Base-by-base conservation (phyloP, 495 filamentous ascomycete genomes). In the Aspergillus diversus region DNA sequence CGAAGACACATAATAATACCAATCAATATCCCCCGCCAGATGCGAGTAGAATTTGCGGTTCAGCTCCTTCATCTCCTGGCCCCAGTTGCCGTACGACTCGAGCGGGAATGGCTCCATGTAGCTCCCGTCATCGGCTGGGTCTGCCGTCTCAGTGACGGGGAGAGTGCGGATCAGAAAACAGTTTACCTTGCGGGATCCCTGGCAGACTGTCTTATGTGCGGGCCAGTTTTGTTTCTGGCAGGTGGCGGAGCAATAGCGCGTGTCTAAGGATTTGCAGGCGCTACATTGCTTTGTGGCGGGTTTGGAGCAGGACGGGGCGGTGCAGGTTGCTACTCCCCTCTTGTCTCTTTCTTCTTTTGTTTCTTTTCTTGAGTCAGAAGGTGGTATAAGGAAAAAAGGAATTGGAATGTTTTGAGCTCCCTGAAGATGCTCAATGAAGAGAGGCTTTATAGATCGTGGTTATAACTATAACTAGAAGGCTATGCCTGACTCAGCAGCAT, bases 31-130 rank as follows among this genome's bases (percentile, higher is more conserved):
- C 16, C 15, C 15, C 11, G 51, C 15, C 11, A 32, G 32, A 32
- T 51, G 60, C 33, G 60, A 62, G 52, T 56, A 62, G 39, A 57
- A 56, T 32, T 56, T 56, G 9, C 33, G 11, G n/a, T 50, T 49
- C 12, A 59, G 16, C 33, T 59, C 43, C 5, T 3, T 15, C 52
- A 35, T 62, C 32, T 57, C 52, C 12, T 8, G 11, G 8, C 5
- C 12, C 60, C 60, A 55, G 39, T 56, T 27, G 27, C 60, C 52
- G 46, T 50, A 62, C 13, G 43, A 16, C 3, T 49, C 6, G 5
- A 62, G 52, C 0, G 31, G 43, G 21, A 62, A 35, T 3, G 60
- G 60, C 27, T 62, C 59, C 17, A 61, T 61, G 33, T 61, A 62
- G 39, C 53, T 49, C 16, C 52, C 52, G 32, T 60, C 62, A 50